Conservation (phyloP, 164 flowering plant genomes). For the Umbellularia californica region DNA sequence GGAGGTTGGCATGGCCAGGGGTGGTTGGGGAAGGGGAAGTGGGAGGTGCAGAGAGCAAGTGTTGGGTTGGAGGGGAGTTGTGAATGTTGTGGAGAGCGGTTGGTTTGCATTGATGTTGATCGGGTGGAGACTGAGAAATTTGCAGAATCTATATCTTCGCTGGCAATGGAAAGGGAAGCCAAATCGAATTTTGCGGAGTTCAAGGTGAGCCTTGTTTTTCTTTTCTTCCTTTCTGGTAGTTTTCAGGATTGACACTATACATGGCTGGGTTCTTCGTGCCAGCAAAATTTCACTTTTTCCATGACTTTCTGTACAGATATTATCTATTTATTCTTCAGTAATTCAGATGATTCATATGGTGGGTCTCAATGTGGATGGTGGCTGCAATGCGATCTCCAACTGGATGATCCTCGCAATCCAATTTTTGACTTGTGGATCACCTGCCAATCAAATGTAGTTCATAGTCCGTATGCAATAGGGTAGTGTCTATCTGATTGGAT, state of each 20-base stretch:
- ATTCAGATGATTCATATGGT: too few relatives aligned
- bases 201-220: constrained; percentile 38
- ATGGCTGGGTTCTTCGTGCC: too few relatives aligned
- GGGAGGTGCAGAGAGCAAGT: constrained; percentile 44
- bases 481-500: not conserved
- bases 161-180: constrained; percentile 75
- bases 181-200: constrained; percentile 56
- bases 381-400: too few relatives aligned
- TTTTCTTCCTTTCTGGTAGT: not conserved
- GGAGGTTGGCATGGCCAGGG: constrained; percentile 97
- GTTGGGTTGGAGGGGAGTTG: constrained; percentile 48
- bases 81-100: constrained; percentile 41
- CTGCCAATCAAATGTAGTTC: not conserved
- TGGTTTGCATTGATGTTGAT: constrained; percentile 77
- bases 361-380: too few relatives aligned
- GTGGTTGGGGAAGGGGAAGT: constrained; percentile 76
- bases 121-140: constrained; percentile 64
- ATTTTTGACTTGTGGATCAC: too few relatives aligned
- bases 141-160: constrained; percentile 56
- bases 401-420: too few relatives aligned
- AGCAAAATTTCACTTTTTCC: too few relatives aligned
- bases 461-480: not conserved
- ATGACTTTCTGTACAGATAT: too few relatives aligned
- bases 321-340: too few relatives aligned
- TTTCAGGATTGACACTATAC: not conserved